A percentile compares a stretch with the other conserved stretches of the same genome.
These are phyloP conservation scores for Alternaria postmessia DNA, from an alignment of 2,329 filamentous ascomycete genomes.

Conservation along the genomic window DNA sequence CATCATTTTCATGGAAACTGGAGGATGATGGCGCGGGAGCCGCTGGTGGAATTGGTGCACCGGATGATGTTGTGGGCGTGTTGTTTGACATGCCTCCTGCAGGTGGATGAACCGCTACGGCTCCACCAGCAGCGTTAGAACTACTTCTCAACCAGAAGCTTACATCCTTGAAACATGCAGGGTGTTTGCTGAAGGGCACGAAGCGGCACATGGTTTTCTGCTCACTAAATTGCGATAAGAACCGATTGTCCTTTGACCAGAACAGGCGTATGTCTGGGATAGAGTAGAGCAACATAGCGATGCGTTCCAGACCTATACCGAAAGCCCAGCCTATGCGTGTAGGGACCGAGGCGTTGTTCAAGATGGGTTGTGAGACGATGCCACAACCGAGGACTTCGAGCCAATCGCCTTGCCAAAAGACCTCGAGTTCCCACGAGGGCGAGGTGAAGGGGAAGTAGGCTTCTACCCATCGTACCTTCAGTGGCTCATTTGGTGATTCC, in stretches of 20 bases:
- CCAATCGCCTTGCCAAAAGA: conserved; percentile 94
- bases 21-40: conserved; percentile 16
- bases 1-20: conserved; percentile 88
- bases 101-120: conserved; percentile 25
- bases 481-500: conserved; percentile 65
- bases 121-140: conserved; percentile 37
- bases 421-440: conserved; percentile 94
- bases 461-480: conserved; percentile 92
- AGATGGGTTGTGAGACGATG: conserved; percentile 82
- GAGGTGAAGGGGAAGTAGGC: conserved; percentile 98
- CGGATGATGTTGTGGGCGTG: conserved; percentile 18
- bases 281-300: conserved; percentile 96
- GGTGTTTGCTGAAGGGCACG: conserved; percentile 88
- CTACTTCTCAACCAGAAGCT: conserved; percentile 79
- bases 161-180: conserved; percentile 88
- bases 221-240: conserved; percentile 79
- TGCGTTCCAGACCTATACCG: conserved; percentile 89
- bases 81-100: conserved; percentile 12
- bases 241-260: conserved; percentile 87
- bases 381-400: conserved; percentile 95
- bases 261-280: conserved; percentile 97
- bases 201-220: conserved; percentile 67
- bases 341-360: conserved; percentile 78
- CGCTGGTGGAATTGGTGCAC: conserved; percentile 50
- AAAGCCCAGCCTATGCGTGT: conserved; percentile 91